phyloP scores from a whole-genome alignment of 441 rosid species.

The Iberis amara region DNA sequence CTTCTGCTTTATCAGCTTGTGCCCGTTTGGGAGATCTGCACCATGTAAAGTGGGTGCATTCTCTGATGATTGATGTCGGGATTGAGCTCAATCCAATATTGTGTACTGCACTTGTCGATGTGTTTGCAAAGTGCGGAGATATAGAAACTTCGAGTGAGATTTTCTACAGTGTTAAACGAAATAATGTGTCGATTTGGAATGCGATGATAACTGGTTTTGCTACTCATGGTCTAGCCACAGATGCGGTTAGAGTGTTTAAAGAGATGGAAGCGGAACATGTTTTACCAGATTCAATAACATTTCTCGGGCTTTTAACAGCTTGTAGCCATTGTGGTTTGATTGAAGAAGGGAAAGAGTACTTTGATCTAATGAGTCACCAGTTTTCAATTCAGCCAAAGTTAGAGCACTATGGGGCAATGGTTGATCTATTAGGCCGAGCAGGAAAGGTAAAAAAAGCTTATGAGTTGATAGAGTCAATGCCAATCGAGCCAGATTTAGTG shows the following conservation, averaged over 20 bases:
- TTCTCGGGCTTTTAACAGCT: constrained; percentile 49
- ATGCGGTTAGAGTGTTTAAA: constrained; percentile 45
- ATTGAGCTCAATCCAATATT: constrained; percentile 51
- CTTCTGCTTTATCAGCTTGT: constrained; percentile 47
- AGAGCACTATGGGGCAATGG: constrained; percentile 78
- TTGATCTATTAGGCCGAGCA: constrained; percentile 53
- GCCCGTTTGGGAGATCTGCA: constrained; percentile 56
- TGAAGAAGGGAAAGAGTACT: constrained; percentile 43
- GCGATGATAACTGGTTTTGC: constrained; percentile 74
- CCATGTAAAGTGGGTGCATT: constrained; percentile 60
- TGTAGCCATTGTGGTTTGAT: constrained; percentile 55
- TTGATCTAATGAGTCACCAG: constrained; percentile 36
- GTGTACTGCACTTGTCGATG: constrained; percentile 60
- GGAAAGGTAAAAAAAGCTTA: constrained; percentile 50
- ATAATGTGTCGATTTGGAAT: constrained; percentile 68
- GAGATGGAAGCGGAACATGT: constrained; percentile 50
- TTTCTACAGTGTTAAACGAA: constrained; percentile 36
- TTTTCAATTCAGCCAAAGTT: constrained; percentile 49
- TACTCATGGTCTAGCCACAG: constrained; percentile 57
- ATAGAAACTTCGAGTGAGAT: constrained; percentile 51
- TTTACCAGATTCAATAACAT: constrained; percentile 49
- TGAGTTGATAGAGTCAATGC: constrained; percentile 45
- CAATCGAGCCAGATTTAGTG: constrained; percentile 49
- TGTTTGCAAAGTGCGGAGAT: constrained; percentile 73
- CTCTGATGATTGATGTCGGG: constrained; percentile 40